Evolutionary conservation across 371 early-diverging fungal species (phyloP), one percentile per base, ranked within the genome.

Genomic region (Batkoa obscura): DNA sequence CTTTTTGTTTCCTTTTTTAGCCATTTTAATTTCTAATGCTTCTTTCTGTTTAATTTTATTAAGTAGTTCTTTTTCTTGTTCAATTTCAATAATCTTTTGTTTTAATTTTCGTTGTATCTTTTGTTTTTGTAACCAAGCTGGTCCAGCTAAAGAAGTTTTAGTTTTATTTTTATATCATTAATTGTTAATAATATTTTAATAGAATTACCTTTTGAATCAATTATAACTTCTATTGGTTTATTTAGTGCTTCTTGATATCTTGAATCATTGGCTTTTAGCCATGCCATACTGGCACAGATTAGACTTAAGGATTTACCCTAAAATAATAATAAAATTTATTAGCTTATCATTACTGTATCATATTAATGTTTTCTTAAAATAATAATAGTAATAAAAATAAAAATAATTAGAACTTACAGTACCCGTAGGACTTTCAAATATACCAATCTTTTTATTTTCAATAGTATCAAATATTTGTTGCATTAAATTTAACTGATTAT

Each of bases 381-480:
- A 23, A 23, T 23, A 23, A 23, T 23, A 23, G 23, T 23, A 23
- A 23, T 23, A 23, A 23, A 23, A 23, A 23, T 23, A 23, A 23
- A 23, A 23, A 23, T 23, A 23, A 23, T 23, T 23, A 23, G 23
- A 23, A 34, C 58, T 60, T 68, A 83, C 85, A 3, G 92, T 92
- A 10, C 94, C 92, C 1, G 92, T 94, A 3, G 94, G 94, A 30
- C 80, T 81, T 63, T 92, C 90, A 56, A 91, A 86, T 1, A 94
- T 76, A 5, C 82, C 86, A 50, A 92, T 73, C 54, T 86, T 77
- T 2, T 75, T 67, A 23, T 71, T 57, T 17, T 83, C 79, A 2
- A 89, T 64, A 3, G 74, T 71, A 8, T 74, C 66, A 62, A 83
- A 88, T 31, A 90, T 66, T 30, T 68, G 65, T 35, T 64, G 59